These are phyloP conservation scores for Chimonanthus salicifolius DNA, from an alignment of 164 flowering plant species.

Conservation along the genomic window DNA sequence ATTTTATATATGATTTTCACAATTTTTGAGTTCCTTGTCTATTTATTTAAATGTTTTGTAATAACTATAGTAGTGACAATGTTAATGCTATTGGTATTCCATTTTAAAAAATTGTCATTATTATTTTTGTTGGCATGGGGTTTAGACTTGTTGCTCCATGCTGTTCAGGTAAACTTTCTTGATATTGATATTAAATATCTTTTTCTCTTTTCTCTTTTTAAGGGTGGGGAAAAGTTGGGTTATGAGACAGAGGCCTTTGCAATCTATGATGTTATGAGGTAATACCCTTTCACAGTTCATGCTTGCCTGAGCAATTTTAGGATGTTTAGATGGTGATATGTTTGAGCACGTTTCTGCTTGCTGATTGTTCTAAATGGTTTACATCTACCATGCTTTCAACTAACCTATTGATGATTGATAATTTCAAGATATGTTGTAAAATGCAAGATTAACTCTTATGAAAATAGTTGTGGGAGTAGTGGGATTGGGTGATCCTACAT, in stretches of 20 bases:
- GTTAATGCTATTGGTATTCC: too few relatives aligned
- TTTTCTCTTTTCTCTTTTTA: conserved; percentile 20
- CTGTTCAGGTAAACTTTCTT: not conserved
- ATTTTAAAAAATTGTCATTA: not conserved
- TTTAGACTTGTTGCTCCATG: not conserved
- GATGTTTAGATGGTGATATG: not conserved
- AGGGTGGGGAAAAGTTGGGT: conserved; percentile 82
- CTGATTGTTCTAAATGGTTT: not conserved
- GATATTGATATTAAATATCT: conserved; percentile 6
- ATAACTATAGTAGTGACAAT: too few relatives aligned
- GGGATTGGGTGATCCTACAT: too few relatives aligned
- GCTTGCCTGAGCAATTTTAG: not conserved
- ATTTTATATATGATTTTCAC: not conserved
- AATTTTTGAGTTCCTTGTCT: not conserved
- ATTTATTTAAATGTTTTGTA: too few relatives aligned
- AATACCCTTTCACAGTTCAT: not conserved
- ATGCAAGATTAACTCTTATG: too few relatives aligned
- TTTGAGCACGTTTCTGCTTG: not conserved
- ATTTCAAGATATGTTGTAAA: too few relatives aligned
- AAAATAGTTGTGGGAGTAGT: too few relatives aligned
- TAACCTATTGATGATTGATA: too few relatives aligned
- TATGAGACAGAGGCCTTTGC: conserved; percentile 94
- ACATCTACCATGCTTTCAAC: not conserved
- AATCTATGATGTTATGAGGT: conserved; percentile 90
- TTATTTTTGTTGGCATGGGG: not conserved